Base-by-base conservation (phyloP, 192 early-diverging fungal species). In the Linnemannia elongata region DNA sequence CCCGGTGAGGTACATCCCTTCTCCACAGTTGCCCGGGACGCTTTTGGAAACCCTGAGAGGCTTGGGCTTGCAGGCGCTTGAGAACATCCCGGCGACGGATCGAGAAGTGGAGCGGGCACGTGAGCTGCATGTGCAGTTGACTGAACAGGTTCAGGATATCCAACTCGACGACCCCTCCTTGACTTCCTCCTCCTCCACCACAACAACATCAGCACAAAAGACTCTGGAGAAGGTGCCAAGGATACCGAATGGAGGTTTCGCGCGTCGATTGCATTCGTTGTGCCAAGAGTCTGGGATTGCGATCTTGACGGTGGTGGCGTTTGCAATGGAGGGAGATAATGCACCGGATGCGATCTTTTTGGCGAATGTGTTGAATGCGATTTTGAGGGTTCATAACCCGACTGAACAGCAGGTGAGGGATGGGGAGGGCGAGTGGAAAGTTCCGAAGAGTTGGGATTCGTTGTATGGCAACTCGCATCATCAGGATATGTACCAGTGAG, bases 261-360 rank as follows among this genome's bases (percentile, higher is more conserved):
- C 94, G 0, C 88, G 91, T 54, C 89, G 87, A n/a, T 74, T 96
- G 13, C 91, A 92, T 45, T 73, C 83, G 10, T 75, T 88, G 63
- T 89, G 91, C 33, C 85, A 92, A 74, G 70, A 80, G 3, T 72
- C 82, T 35, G 81, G 80, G 1, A 71, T 94, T 2, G 88, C 89
- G 8, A 78, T 91, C 44, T 63, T 90, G 39, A 88, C 92, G 33
- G 72, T 94, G 17, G 83, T 93, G 0, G 89, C 91, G 82, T 93
- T 95, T 91, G 95, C 92, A 13, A 90, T 92, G 75, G 95, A 96
- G 83, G 95, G 95, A 60, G 92, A 96, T 76, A 96, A 96, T 85
- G 89, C 93, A 7, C 91, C 91, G 1, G 95, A 96, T 75, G 92
- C 93, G 27, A 91, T 95, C 39, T 87, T 87, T 49, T 80, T 94